phyloP scores from a whole-genome alignment of 2,329 filamentous ascomycete species.

The Colletotrichum sp. region DNA sequence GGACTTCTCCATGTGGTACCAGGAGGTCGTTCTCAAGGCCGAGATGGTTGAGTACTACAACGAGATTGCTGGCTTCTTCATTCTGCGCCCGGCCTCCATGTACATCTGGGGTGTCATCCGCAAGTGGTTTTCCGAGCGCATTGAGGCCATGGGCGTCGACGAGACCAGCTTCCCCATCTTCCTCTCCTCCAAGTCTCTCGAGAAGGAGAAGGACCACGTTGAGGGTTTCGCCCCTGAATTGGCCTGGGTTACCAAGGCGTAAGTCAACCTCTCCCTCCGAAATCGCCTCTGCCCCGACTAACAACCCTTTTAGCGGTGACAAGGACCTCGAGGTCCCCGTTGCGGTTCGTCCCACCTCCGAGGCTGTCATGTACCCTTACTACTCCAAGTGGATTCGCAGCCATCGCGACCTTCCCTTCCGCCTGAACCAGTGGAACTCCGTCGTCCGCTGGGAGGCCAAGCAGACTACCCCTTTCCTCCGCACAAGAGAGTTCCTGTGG shows the following conservation, averaged over 20 bases:
- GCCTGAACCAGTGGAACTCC: constrained; percentile 98
- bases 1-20: constrained; percentile 95
- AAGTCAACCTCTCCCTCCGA: constrained; percentile 35
- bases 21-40: constrained; percentile 95
- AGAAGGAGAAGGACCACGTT: constrained; percentile 92
- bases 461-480: constrained; percentile 84
- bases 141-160: constrained; percentile 90
- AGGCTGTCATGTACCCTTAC: constrained; percentile 92
- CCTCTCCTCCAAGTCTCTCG: constrained; percentile 86
- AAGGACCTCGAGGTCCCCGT: constrained; percentile 86
- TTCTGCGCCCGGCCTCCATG: constrained; percentile 77
- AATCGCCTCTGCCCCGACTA: background rate
- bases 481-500: constrained; percentile 96
- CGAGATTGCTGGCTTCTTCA: constrained; percentile 96
- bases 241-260: constrained; percentile 87
- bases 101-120: constrained; percentile 71
- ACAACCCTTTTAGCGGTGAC: constrained; percentile 68
- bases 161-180: constrained; percentile 98
- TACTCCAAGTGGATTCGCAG: constrained; percentile 97
- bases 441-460: constrained; percentile 95
- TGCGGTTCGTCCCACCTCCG: constrained; percentile 71
- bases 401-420: constrained; percentile 91
- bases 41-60: constrained; percentile 97
- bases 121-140: constrained; percentile 73
- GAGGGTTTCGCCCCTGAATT: constrained; percentile 97